Conservation (phyloP, 2,329 filamentous ascomycete species). For the Sporothrix humicola region DNA sequence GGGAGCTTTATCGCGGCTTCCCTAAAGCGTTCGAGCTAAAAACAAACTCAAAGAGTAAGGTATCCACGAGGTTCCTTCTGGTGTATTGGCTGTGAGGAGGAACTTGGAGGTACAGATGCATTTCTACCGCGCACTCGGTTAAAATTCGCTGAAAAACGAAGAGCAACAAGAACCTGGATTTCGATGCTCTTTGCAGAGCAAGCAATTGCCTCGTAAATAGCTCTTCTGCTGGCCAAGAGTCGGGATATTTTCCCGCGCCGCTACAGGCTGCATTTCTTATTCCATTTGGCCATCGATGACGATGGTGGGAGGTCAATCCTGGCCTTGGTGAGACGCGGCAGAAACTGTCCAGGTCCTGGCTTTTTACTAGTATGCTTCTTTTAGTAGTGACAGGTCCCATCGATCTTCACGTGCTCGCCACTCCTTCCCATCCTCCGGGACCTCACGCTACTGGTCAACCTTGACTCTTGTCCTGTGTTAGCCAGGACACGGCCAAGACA, state of each 20-base stretch:
- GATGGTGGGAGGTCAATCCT: background rate
- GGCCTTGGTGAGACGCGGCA: constrained; percentile 4
- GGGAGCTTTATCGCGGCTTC: constrained; percentile 13
- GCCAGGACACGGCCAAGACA: background rate
- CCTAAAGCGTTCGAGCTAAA: background rate
- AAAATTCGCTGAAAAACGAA: background rate
- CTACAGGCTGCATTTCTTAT: background rate
- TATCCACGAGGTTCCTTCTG: background rate
- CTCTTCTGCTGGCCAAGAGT: background rate
- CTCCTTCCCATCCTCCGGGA: background rate
- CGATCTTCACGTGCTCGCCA: constrained; percentile 22
- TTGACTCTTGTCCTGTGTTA: background rate
- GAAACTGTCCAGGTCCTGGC: background rate
- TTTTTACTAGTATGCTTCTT: background rate
- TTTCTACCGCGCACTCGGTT: background rate
- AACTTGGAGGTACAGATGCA: constrained; percentile 17
- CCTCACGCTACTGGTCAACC: background rate
- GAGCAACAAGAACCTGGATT: background rate
- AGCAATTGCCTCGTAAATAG: background rate
- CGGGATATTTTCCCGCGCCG: background rate
- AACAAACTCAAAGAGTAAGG: background rate
- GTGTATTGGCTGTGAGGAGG: background rate
- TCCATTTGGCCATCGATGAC: constrained; percentile 12
- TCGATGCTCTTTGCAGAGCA: background rate
- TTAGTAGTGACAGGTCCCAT: background rate